Conservation (phyloP, 169 alveolate genomes). For the Blepharisma undulans region DNA sequence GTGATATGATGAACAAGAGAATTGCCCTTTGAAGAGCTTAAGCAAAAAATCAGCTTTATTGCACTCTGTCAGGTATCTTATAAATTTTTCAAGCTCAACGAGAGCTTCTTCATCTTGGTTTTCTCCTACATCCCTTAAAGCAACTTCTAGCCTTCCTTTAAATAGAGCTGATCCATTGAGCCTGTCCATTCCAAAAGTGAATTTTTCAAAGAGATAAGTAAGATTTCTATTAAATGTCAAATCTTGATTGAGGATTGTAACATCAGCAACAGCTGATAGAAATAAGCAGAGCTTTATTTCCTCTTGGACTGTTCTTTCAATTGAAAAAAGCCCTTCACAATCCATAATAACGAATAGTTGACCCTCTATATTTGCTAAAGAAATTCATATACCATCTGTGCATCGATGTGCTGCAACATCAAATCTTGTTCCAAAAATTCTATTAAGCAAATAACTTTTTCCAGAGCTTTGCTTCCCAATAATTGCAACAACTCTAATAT, state of each 20-base stretch:
- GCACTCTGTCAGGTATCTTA: neutral
- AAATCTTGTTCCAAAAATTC: slow-evolving; percentile 62
- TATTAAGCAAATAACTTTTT: slow-evolving; percentile 57
- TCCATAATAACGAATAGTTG: slow-evolving; percentile 43
- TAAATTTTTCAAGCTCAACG: neutral
- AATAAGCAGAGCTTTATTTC: slow-evolving; percentile 50
- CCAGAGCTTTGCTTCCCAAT: slow-evolving; percentile 61
- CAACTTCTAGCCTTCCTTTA: slow-evolving; percentile 48
- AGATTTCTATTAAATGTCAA: slow-evolving; percentile 45
- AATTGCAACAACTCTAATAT: slow-evolving; percentile 39
- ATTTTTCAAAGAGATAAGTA: slow-evolving; percentile 40
- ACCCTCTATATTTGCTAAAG: slow-evolving; percentile 35
- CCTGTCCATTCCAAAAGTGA: slow-evolving; percentile 45
- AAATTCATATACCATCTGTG: slow-evolving; percentile 70
- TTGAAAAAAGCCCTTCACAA: slow-evolving; percentile 67
- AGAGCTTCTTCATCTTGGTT: slow-evolving; percentile 39
- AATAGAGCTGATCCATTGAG: slow-evolving; percentile 48
- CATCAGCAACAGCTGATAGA: slow-evolving; percentile 53
- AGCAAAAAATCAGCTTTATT: neutral
- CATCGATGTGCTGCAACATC: slow-evolving; percentile 66
- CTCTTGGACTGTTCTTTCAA: slow-evolving; percentile 53
- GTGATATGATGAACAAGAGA: neutral
- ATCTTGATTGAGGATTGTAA: slow-evolving; percentile 54
- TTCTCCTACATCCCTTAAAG: slow-evolving; percentile 44
- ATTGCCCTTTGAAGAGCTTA: slow-evolving; percentile 17